phyloP scores from a whole-genome alignment of 345 rosid species.

The Arabidopsis arenosa region DNA sequence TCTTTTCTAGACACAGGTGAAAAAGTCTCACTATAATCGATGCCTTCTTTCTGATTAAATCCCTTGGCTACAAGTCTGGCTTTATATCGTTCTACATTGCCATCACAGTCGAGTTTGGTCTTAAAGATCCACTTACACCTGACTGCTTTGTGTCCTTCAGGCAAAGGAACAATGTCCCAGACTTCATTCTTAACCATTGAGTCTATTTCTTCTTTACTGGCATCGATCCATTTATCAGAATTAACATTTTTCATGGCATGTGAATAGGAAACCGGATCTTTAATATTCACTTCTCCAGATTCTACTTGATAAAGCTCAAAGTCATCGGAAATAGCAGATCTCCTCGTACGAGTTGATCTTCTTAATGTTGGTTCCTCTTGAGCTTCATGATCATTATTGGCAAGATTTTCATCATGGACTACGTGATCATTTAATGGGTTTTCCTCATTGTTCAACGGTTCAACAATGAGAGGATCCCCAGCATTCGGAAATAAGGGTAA shows the following conservation, averaged over 20 bases:
- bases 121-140: constrained; percentile 23
- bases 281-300: background rate
- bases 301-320: background rate
- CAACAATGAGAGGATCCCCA: background rate
- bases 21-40: constrained; percentile 3
- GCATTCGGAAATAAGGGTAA: background rate
- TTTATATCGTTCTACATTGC: background rate
- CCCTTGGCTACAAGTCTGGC: constrained; percentile 14
- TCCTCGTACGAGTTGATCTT: background rate
- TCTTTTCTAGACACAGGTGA: background rate
- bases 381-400: background rate
- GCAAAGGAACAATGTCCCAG: background rate
- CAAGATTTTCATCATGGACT: background rate
- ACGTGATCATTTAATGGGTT: background rate
- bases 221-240: constrained; percentile 21
- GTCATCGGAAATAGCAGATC: background rate
- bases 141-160: constrained; percentile 1
- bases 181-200: background rate
- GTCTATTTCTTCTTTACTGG: background rate
- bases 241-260: constrained; percentile 12
- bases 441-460: background rate
- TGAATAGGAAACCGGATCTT: constrained; percentile 7
- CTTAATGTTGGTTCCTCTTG: constrained; percentile 8
- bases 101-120: constrained; percentile 1
- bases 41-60: constrained; percentile 1